Evolutionary conservation across 495 filamentous ascomycete genomes (phyloP), one percentile per base, ranked within the genome.

Genomic region (Xylaria intraflava): DNA sequence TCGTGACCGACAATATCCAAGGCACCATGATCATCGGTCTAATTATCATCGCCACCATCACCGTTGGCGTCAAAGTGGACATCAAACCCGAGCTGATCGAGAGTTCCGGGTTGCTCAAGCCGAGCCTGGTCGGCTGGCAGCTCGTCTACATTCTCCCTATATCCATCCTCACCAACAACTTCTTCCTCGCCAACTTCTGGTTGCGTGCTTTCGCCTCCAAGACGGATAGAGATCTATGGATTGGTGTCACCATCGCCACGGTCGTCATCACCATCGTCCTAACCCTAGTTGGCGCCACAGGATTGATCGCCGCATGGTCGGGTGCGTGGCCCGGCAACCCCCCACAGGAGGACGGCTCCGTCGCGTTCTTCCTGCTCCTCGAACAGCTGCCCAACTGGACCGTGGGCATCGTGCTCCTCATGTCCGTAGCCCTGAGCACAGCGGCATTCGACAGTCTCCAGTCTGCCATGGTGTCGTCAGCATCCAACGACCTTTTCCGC

Each of bases 131-230:
- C 6, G 87, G 86, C 35, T 90, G 87, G 81, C 86, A 90, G 61
- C 75, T 90, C 14, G 72, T 90, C 16, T 89, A 88, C 60, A 89
- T 89, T 51, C 73, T 90, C 2, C 82, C 87, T 0, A 78, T 89
- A 14, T 86, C 86, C 22, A 79, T 90, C 46, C 64, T 89, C 29
- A 89, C 85, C 26, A 89, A 88, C 62, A 79, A 87, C 65, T 87
- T 90, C 72, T 90, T 90, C 69, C 70, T 89, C 29, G 86, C 85
- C 46, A 79, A 79, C 54, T 88, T 86, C 71, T 90, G 86, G 86
- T 80, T 89, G 60, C 83, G 86, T 44, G 86, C 87, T n/a, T 90
- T 90, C 62, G 84, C 86, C 19, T 83, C 84, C 51, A 84, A 82
- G 60, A 85, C 85, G 0, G 87, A 90, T 70, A 82, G 73, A 52